phyloP scores from a whole-genome alignment of 2,329 filamentous ascomycete genomes.

The Xylaria sp. region DNA sequence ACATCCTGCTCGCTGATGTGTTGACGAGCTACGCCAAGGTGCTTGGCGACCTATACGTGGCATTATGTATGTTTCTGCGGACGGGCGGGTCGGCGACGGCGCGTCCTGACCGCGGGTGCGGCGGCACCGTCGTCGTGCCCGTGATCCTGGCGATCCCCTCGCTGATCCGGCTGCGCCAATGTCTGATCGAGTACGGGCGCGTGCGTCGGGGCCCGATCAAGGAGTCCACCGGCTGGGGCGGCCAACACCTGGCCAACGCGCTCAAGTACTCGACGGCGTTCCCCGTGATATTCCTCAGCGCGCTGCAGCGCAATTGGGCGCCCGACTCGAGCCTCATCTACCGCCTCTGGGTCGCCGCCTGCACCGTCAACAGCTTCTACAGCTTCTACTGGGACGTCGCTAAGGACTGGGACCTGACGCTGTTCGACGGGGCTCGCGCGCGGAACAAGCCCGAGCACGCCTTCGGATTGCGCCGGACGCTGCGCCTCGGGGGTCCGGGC shows the following conservation, averaged over 20 bases:
- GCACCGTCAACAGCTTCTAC: conserved; percentile 86
- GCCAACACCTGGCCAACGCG: conserved; percentile 91
- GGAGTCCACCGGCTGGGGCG: conserved; percentile 75
- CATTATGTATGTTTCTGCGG: conserved; percentile 89
- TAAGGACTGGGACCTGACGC: conserved; percentile 94
- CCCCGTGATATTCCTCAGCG: conserved; percentile 84
- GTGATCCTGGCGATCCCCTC: conserved; percentile 85
- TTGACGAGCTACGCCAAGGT: conserved; percentile 95
- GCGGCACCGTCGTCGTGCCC: conserved; percentile 81
- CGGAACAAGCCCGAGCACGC: conserved; percentile 68
- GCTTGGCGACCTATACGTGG: conserved; percentile 87
- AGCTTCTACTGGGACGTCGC: conserved; percentile 99
- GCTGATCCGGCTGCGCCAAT: conserved; percentile 89
- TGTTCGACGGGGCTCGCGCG: conserved; percentile 71
- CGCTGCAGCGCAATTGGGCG: conserved; percentile 69
- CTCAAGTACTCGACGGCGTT: conserved; percentile 95
- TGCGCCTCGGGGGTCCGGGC: conserved; percentile 75
- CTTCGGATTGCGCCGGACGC: conserved; percentile 78
- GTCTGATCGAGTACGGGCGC: conserved; percentile 85
- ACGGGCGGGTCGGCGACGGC: conserved; percentile 77
- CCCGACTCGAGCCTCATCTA: conserved; percentile 57
- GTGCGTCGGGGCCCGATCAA: conserved; percentile 68
- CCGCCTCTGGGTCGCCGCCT: conserved; percentile 74
- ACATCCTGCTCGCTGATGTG: conserved; percentile 92
- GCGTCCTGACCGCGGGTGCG: conserved; percentile 82